A percentile compares a stretch with the other conserved stretches of the same genome.
Conservation (phyloP, 2,329 filamentous ascomycete species). For the Neopestalotiopsis sp. region DNA sequence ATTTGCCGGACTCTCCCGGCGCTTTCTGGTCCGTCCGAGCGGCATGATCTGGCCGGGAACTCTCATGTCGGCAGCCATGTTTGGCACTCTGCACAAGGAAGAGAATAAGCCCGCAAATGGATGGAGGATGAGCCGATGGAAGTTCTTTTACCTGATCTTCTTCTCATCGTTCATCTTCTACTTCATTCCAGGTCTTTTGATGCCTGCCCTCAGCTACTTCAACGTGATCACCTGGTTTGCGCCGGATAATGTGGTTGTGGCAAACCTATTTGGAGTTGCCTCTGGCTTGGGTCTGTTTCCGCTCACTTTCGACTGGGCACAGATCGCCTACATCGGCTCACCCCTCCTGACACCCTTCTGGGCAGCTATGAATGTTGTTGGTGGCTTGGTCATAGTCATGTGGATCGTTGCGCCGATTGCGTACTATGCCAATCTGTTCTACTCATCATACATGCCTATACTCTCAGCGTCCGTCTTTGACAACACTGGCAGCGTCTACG, state of each 20-base stretch:
- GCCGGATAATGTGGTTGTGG: conserved; percentile 82
- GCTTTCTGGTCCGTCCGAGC: conserved; percentile 82
- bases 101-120: conserved; percentile 82
- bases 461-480: conserved; percentile 86
- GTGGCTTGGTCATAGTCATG: conserved; percentile 81
- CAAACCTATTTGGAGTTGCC: conserved; percentile 85
- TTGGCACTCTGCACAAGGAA: conserved; percentile 82
- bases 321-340: conserved; percentile 87
- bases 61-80: conserved; percentile 88
- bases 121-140: conserved; percentile 82
- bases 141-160: conserved; percentile 82
- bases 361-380: conserved; percentile 84
- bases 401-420: conserved; percentile 82
- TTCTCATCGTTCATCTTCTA: conserved; percentile 77
- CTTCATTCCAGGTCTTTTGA: conserved; percentile 80
- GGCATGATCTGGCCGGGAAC: conserved; percentile 94
- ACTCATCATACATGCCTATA: conserved; percentile 85
- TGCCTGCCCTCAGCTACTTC: conserved; percentile 87
- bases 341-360: conserved; percentile 84
- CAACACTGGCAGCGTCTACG: conserved; percentile 79
- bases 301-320: conserved; percentile 89
- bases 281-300: conserved; percentile 85
- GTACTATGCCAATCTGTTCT: conserved; percentile 81
- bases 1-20: conserved; percentile 80
- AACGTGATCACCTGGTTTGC: conserved; percentile 89